A percentile compares a stretch with the other conserved stretches of the same genome.
These are phyloP conservation scores for Neoboletus subvelutipes DNA, from an alignment of 768 basidiomycete genomes.

Conservation along the genomic window DNA sequence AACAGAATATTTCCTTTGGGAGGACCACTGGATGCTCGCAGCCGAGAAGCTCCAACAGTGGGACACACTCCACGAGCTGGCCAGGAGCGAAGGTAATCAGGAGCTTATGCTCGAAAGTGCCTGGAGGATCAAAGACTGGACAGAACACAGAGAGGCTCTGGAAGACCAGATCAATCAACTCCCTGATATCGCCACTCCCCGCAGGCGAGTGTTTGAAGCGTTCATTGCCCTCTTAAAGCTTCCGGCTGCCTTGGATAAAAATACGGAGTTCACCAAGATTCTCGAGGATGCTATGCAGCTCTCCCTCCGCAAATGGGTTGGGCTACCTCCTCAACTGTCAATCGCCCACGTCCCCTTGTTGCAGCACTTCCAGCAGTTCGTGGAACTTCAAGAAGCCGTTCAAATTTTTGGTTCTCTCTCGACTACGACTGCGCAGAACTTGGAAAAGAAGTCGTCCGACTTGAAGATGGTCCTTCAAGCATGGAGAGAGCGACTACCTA, in stretches of 20 bases:
- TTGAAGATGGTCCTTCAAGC: slow-evolving; percentile 95
- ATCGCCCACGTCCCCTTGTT: slow-evolving; percentile 92
- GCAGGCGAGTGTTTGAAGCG: slow-evolving; percentile 96
- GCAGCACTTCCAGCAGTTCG: slow-evolving; percentile 98
- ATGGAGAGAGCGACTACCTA: slow-evolving; percentile 96
- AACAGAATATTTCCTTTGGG: slow-evolving; percentile 96
- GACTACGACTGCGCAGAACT: slow-evolving; percentile 79
- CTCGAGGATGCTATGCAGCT: slow-evolving; percentile 97
- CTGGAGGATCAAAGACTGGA: slow-evolving; percentile 94
- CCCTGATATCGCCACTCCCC: slow-evolving; percentile 87
- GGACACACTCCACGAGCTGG: slow-evolving; percentile 92
- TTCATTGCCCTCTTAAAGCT: slow-evolving; percentile 86
- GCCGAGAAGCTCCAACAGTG: slow-evolving; percentile 97
- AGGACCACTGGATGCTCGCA: slow-evolving; percentile 97
- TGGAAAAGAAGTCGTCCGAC: slow-evolving; percentile 94
- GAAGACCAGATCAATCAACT: slow-evolving; percentile 81
- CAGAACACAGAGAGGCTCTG: slow-evolving; percentile 68
- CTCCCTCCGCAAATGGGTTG: slow-evolving; percentile 93
- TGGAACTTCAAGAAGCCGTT: slow-evolving; percentile 94
- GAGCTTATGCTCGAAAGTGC: slow-evolving; percentile 93
- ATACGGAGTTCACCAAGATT: slow-evolving; percentile 81
- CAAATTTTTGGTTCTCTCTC: slow-evolving; percentile 91
- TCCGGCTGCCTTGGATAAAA: slow-evolving; percentile 80
- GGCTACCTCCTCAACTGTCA: slow-evolving; percentile 81
- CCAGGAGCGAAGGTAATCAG: slow-evolving; percentile 83